phyloP scores from a whole-genome alignment of 2,329 filamentous ascomycete genomes.

The Microdochium trichocladiopsis region DNA sequence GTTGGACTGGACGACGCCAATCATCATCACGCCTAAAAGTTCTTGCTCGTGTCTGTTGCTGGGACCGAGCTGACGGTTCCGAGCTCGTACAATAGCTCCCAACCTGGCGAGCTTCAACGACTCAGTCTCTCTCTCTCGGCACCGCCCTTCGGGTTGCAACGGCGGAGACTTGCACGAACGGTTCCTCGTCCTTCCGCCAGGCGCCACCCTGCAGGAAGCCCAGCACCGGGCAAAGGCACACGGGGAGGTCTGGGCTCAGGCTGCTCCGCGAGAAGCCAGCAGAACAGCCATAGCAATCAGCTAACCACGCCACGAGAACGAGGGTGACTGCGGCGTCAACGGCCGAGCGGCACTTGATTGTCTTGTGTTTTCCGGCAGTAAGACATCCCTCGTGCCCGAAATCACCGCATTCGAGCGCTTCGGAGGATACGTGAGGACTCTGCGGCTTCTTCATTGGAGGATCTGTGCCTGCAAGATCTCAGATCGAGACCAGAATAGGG shows the following conservation, averaged over 20 bases:
- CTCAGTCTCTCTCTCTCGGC: background rate
- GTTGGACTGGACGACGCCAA: too few species aligned
- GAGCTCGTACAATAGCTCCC: too few species aligned
- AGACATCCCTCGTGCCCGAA: background rate
- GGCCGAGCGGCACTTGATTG: background rate
- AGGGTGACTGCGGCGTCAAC: background rate
- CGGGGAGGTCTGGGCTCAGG: background rate
- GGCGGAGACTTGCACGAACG: background rate
- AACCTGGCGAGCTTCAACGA: too few species aligned
- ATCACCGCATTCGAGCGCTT: background rate
- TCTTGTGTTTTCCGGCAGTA: background rate
- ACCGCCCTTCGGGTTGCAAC: background rate
- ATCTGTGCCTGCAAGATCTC: background rate
- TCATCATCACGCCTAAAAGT: too few species aligned
- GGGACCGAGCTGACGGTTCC: too few species aligned
- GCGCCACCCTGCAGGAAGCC: too few species aligned
- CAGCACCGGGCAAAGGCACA: too few species aligned
- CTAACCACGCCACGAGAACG: background rate
- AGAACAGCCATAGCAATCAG: background rate
- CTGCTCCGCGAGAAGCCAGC: background rate
- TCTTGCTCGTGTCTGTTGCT: too few species aligned
- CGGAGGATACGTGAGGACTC: background rate
- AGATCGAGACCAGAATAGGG: background rate
- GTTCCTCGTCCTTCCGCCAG: background rate
- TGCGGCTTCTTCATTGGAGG: background rate